Percentiles rank a stretch among this genome's conserved stretches.
phyloP scores from a whole-genome alignment of 768 basidiomycete genomes.

The Lactifluus subvellereus region DNA sequence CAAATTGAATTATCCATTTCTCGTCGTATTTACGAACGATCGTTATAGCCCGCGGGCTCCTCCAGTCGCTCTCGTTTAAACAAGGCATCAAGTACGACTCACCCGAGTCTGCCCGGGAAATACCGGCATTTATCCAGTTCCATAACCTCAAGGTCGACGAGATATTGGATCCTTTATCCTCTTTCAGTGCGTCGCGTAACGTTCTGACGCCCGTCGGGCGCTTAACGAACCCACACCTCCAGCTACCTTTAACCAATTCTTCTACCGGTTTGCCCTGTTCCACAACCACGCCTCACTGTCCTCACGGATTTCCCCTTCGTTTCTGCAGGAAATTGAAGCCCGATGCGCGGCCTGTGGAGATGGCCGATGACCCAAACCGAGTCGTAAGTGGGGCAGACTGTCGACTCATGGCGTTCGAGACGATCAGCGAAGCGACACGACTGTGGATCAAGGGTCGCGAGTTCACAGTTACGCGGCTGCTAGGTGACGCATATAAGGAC shows the following conservation, averaged over 20 bases:
- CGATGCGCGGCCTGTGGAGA: constrained; percentile 67
- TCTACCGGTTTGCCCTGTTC: constrained; percentile 51
- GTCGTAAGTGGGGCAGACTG: constrained; percentile 93
- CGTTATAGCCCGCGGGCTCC: constrained; percentile 61
- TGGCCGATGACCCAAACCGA: constrained; percentile 65
- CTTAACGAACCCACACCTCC: background rate
- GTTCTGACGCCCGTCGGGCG: background rate
- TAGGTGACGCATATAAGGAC: constrained; percentile 71
- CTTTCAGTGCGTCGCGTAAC: constrained; percentile 57
- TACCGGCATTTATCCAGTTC: constrained; percentile 84
- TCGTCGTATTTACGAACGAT: background rate
- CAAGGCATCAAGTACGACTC: constrained; percentile 92
- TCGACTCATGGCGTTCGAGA: constrained; percentile 91
- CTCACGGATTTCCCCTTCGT: background rate
- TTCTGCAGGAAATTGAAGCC: constrained; percentile 76
- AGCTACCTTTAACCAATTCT: constrained; percentile 94
- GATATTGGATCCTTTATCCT: constrained; percentile 73
- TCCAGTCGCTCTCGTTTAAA: constrained; percentile 88
- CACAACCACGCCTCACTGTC: background rate
- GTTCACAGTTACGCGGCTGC: constrained; percentile 72
- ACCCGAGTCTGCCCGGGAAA: constrained; percentile 77
- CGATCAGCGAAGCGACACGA: constrained; percentile 74
- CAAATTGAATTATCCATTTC: background rate
- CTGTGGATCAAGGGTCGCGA: constrained; percentile 98
- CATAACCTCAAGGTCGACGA: constrained; percentile 80